Conservation (phyloP, 2,329 filamentous ascomycete genomes). For the Claviceps digitariae region DNA sequence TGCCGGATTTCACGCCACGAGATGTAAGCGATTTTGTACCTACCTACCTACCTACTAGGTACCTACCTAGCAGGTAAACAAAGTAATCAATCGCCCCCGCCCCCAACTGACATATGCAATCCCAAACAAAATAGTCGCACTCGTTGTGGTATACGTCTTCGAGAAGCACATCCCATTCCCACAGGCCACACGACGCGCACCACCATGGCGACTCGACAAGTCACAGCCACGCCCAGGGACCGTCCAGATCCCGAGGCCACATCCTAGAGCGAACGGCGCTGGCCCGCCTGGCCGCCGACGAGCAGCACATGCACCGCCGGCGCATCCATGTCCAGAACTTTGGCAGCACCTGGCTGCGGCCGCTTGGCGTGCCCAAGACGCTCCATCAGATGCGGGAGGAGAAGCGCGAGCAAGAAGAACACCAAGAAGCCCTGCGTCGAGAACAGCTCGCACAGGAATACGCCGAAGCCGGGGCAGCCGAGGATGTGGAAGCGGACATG, state of each 20-base stretch:
- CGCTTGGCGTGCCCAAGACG: constrained; percentile 78
- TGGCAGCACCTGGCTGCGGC: constrained; percentile 80
- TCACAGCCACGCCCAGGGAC: constrained; percentile 17
- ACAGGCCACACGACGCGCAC: constrained; percentile 20
- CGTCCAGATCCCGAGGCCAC: constrained; percentile 27
- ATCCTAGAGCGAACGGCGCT: constrained; percentile 47
- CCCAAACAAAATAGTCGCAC: constrained; percentile 40
- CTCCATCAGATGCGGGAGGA: constrained; percentile 85
- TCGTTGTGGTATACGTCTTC: constrained; percentile 61
- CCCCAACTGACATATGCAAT: neutral
- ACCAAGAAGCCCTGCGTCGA: constrained; percentile 57
- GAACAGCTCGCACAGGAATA: constrained; percentile 63
- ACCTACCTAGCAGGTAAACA: no score
- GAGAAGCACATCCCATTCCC: constrained; percentile 31
- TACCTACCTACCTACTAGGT: no score
- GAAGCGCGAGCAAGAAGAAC: constrained; percentile 75
- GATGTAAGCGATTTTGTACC: constrained; percentile 38
- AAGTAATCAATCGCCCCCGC: no score
- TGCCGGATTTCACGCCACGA: constrained; percentile 55
- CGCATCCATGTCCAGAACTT: constrained; percentile 76
- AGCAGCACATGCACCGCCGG: constrained; percentile 61
- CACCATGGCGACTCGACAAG: constrained; percentile 16
- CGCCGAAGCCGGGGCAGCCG: constrained; percentile 45
- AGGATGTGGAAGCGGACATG: constrained; percentile 28
- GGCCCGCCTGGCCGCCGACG: constrained; percentile 59